Percentiles rank a stretch among this genome's conserved stretches.
Conservation (phyloP, 108 stramenopile genomes). For the Cyclostephanos invisitatus region DNA sequence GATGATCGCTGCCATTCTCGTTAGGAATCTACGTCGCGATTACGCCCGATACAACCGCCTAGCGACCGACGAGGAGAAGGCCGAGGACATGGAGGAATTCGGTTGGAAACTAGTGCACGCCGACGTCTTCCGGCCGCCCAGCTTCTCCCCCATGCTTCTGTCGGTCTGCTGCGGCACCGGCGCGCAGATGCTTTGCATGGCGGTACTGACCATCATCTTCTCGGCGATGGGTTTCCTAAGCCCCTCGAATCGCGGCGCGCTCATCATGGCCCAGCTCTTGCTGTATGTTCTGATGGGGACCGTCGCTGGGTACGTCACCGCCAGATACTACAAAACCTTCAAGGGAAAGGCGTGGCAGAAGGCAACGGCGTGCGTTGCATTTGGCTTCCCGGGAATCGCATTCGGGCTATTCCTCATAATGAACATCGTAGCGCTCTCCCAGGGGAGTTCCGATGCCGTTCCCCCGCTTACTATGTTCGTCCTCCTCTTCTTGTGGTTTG, state of each 20-base stretch:
- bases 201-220: constrained; percentile 89
- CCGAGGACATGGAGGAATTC: constrained; percentile 94
- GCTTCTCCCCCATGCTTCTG: constrained; percentile 83
- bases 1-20: constrained; percentile 95
- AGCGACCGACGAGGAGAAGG: constrained; percentile 93
- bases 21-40: constrained; percentile 89
- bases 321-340: constrained; percentile 98
- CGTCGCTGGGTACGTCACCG: constrained; percentile 91
- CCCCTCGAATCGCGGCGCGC: constrained; percentile 95
- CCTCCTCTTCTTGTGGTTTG: constrained; percentile 92
- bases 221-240: constrained; percentile 93
- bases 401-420: constrained; percentile 89
- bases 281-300: constrained; percentile 95
- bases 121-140: constrained; percentile 95
- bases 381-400: constrained; percentile 89
- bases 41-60: constrained; percentile 86
- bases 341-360: constrained; percentile 94
- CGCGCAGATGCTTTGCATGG: constrained; percentile 87
- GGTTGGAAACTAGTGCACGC: constrained; percentile 99
- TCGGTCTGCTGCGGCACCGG: constrained; percentile 92
- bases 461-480: constrained; percentile 91
- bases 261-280: constrained; percentile 95
- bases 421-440: constrained; percentile 77
- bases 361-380: constrained; percentile 87
- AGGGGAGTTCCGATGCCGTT: constrained; percentile 89